Percentiles rank a stretch among this genome's conserved stretches.
These are phyloP conservation scores for Przewalskia tangutica DNA, from an alignment of 257 asterid species.

Conservation along the genomic window DNA sequence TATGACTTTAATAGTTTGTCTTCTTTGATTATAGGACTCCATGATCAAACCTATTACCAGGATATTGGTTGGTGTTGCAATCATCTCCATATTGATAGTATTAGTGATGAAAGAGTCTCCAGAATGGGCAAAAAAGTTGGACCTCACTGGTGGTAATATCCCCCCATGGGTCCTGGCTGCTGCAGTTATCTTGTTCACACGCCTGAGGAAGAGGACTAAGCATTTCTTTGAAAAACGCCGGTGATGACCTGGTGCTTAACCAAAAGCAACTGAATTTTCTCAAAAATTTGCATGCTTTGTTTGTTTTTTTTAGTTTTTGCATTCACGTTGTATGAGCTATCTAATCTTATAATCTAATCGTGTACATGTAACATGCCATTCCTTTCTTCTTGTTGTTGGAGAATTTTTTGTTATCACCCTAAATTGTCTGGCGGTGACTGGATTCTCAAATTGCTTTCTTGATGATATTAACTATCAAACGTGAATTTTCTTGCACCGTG, in stretches of 20 bases:
- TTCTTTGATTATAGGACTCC: constrained; percentile 50
- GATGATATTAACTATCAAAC: neutral
- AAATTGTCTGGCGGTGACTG: neutral
- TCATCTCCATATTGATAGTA: constrained; percentile 37
- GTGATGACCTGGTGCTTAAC: constrained; percentile 8
- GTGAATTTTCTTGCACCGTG: neutral
- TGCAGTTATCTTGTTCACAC: constrained; percentile 70
- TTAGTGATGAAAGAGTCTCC: constrained; percentile 58
- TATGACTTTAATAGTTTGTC: constrained; percentile 2
- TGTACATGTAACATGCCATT: neutral
- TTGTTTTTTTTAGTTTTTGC: neutral
- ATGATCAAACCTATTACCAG: constrained; percentile 56
- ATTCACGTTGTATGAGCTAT: neutral
- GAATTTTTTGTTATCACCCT: neutral
- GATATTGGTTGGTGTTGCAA: constrained; percentile 51
- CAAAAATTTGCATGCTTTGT: neutral
- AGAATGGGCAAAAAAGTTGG: constrained; percentile 48
- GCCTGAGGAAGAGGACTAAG: constrained; percentile 77
- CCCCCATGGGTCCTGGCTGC: constrained; percentile 87
- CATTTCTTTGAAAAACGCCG: constrained; percentile 34
- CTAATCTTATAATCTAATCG: neutral
- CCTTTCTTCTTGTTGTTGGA: neutral
- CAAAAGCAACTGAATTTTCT: neutral
- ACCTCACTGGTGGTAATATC: constrained; percentile 32
- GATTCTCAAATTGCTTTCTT: neutral